Conservation (phyloP, 768 basidiomycete genomes). For the Sistotremastrum suecicum region DNA sequence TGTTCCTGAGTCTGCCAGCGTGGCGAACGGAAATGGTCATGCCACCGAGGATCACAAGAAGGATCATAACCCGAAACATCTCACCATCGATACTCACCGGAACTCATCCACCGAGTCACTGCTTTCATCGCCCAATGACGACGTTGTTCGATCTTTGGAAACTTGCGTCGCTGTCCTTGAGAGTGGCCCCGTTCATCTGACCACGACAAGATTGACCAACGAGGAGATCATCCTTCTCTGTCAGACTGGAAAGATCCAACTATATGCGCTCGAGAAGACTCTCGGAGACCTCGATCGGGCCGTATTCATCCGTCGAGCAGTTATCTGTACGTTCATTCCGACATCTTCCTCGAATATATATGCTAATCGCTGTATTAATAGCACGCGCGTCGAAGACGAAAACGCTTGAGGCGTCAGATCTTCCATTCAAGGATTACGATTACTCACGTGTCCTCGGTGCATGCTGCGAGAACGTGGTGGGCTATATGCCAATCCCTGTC, state of each 20-base stretch:
- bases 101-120: too few species aligned
- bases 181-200: slow-evolving; percentile 44
- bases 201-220: slow-evolving; percentile 58
- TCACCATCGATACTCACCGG: too few species aligned
- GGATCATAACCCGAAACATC: too few species aligned
- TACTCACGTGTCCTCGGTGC: slow-evolving; percentile 90
- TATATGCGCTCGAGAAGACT: slow-evolving; percentile 94
- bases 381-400: slow-evolving; percentile 77
- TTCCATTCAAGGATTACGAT: slow-evolving; percentile 80
- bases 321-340: slow-evolving; percentile 60
- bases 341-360: neutral
- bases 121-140: too few species aligned
- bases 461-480: slow-evolving; percentile 98
- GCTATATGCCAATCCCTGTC: slow-evolving; percentile 91
- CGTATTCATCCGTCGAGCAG: slow-evolving; percentile 69
- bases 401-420: slow-evolving; percentile 68
- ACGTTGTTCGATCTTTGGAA: slow-evolving; percentile 39
- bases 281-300: slow-evolving; percentile 82
- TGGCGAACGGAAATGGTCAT: too few species aligned
- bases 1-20: too few species aligned
- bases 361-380: slow-evolving; percentile 16
- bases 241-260: slow-evolving; percentile 84
- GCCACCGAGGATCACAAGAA: too few species aligned
- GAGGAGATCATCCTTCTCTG: slow-evolving; percentile 84
- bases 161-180: slow-evolving; percentile 75